phyloP scores from a whole-genome alignment of 805 yeast species.

The Kluyveromyces wickerhamii region DNA sequence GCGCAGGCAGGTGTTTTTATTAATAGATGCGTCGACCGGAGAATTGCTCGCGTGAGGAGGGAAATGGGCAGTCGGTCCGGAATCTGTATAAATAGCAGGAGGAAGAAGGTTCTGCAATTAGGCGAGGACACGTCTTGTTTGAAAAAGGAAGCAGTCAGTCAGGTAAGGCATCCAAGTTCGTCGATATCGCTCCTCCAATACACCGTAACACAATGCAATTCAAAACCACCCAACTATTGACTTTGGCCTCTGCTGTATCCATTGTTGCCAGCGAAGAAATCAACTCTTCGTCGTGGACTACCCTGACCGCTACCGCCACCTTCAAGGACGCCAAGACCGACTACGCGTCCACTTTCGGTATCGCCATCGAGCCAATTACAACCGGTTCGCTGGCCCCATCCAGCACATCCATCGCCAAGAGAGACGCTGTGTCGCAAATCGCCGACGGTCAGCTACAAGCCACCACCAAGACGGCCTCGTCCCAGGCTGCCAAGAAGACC shows the following conservation, averaged over 20 bases:
- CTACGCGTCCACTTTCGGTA: slow-evolving; percentile 54
- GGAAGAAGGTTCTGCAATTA: too few relatives aligned
- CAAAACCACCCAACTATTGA: slow-evolving; percentile 12
- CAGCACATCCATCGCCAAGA: slow-evolving; percentile 33
- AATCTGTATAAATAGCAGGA: too few relatives aligned
- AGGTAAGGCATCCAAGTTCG: too few relatives aligned
- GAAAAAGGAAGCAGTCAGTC: too few relatives aligned
- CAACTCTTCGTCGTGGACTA: slow-evolving; percentile 43
- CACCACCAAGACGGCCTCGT: slow-evolving; percentile 30
- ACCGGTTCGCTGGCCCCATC: slow-evolving; percentile 26
- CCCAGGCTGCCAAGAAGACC: slow-evolving; percentile 28
- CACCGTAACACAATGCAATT: slow-evolving; percentile 19
- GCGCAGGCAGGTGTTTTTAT: too few relatives aligned
- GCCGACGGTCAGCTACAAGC: slow-evolving; percentile 58
- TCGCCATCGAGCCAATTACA: slow-evolving; percentile 50
- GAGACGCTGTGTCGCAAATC: slow-evolving; percentile 45
- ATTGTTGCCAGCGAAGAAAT: slow-evolving; percentile 15
- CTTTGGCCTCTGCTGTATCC: slow-evolving; percentile 14
- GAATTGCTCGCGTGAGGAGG: too few relatives aligned
- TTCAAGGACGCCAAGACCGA: slow-evolving; percentile 50
- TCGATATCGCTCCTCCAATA: too few relatives aligned
- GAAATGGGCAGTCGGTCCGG: too few relatives aligned
- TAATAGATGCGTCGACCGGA: too few relatives aligned
- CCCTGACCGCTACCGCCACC: slow-evolving; percentile 57
- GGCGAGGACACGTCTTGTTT: too few relatives aligned